These are phyloP conservation scores for Claviceps sp. DNA, from an alignment of 2,329 filamentous ascomycete genomes.

Conservation along the genomic window DNA sequence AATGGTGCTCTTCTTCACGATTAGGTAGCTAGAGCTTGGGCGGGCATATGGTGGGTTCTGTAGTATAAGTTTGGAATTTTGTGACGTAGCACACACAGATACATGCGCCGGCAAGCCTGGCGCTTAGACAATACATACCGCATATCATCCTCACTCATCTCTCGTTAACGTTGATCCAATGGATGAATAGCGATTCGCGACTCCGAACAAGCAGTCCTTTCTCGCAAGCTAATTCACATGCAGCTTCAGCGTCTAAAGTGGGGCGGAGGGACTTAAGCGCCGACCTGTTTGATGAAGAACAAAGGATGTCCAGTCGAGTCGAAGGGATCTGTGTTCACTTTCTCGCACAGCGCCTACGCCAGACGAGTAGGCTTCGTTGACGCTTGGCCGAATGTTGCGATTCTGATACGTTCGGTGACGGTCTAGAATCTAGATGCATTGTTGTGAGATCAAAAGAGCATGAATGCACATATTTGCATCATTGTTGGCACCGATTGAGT, in stretches of 20 bases:
- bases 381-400: not conserved
- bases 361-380: not conserved
- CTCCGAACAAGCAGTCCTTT: not conserved
- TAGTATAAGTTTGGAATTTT: not conserved
- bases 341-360: not conserved
- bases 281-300: not conserved
- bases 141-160: not conserved
- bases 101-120: not conserved
- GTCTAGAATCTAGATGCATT: not conserved
- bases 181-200: not conserved
- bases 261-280: not conserved
- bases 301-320: conserved; percentile 1
- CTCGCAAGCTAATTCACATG: not conserved
- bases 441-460: not conserved
- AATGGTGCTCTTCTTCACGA: not conserved
- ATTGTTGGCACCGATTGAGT: not conserved
- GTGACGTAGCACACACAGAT: not conserved
- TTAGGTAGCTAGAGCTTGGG: not conserved
- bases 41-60: not conserved
- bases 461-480: not conserved
- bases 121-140: not conserved
- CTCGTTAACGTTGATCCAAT: not conserved
- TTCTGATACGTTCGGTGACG: not conserved
- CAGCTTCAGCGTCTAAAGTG: not conserved
- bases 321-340: not conserved